These are phyloP conservation scores for Botryotinia narcissicola DNA, from an alignment of 2,329 filamentous ascomycete species.

Conservation along the genomic window DNA sequence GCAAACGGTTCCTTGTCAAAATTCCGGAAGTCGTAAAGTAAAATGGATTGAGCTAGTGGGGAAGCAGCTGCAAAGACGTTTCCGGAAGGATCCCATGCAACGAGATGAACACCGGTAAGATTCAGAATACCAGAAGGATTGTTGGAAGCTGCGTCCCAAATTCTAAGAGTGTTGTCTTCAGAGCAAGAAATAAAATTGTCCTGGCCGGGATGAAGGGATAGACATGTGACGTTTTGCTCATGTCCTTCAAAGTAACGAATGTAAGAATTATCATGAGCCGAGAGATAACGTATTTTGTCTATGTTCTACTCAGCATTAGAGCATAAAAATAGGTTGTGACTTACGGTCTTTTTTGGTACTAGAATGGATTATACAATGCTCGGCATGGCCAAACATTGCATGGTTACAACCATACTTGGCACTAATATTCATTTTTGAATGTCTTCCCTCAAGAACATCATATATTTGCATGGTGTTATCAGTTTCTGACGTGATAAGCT, in stretches of 20 bases:
- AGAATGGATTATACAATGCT: constrained; percentile 84
- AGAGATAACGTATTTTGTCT: constrained; percentile 84
- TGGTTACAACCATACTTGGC: constrained; percentile 97
- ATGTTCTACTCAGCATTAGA: not conserved
- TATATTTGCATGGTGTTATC: constrained; percentile 96
- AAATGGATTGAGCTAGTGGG: constrained; percentile 71
- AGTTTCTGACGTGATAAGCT: constrained; percentile 84
- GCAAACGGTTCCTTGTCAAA: constrained; percentile 90
- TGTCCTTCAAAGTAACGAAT: constrained; percentile 96
- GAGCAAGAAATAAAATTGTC: constrained; percentile 93
- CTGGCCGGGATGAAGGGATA: constrained; percentile 78
- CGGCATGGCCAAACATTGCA: constrained; percentile 90
- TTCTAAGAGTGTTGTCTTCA: constrained; percentile 82
- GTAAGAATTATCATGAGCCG: constrained; percentile 92
- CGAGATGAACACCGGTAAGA: constrained; percentile 75
- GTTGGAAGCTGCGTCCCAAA: constrained; percentile 79
- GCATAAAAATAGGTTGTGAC: constrained; percentile 23
- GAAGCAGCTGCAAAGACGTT: constrained; percentile 88
- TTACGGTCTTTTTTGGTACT: constrained; percentile 90
- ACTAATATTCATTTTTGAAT: constrained; percentile 84
- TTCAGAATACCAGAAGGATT: constrained; percentile 77
- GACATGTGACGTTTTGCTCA: constrained; percentile 75
- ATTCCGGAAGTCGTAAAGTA: constrained; percentile 91
- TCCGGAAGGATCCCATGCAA: constrained; percentile 89
- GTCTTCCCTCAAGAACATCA: constrained; percentile 85